Percentiles rank a stretch among this genome's conserved stretches.
Conservation (phyloP, 1,284 basidiomycete genomes). For the Marasmius oreades region DNA sequence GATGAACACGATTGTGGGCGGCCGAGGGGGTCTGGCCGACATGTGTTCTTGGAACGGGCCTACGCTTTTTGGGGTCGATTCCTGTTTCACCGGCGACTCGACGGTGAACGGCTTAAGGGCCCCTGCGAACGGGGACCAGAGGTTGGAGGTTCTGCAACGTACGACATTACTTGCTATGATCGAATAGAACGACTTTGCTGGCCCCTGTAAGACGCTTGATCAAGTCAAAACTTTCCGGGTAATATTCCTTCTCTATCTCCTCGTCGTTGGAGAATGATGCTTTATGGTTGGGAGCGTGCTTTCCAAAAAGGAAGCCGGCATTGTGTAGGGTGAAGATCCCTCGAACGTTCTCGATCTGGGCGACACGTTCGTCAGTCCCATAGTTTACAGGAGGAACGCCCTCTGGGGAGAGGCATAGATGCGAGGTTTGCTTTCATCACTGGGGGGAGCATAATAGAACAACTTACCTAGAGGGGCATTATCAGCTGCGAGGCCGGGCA, state of each 20-base stretch:
- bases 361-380: not conserved
- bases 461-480: not conserved
- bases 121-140: conserved; percentile 43
- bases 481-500: not conserved
- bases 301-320: not conserved
- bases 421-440: not conserved
- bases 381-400: not conserved
- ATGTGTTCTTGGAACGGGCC: conserved; percentile 21
- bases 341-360: not conserved
- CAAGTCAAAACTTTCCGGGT: conserved; percentile 43
- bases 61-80: conserved; percentile 22
- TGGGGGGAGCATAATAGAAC: not conserved
- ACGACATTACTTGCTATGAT: not conserved
- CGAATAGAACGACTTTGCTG: conserved; percentile 28
- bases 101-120: conserved; percentile 38
- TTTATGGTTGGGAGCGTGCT: not conserved
- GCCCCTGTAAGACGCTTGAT: conserved; percentile 48
- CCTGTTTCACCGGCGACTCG: conserved; percentile 23
- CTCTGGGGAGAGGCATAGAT: not conserved
- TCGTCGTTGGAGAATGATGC: conserved; percentile 34
- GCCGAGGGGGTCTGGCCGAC: not conserved
- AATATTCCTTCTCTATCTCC: conserved; percentile 40
- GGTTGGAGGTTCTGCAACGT: not conserved
- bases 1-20: not conserved
- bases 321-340: not conserved